These are phyloP conservation scores for Paradendryphiella salina DNA, from an alignment of 2,329 filamentous ascomycete genomes.

Conservation along the genomic window DNA sequence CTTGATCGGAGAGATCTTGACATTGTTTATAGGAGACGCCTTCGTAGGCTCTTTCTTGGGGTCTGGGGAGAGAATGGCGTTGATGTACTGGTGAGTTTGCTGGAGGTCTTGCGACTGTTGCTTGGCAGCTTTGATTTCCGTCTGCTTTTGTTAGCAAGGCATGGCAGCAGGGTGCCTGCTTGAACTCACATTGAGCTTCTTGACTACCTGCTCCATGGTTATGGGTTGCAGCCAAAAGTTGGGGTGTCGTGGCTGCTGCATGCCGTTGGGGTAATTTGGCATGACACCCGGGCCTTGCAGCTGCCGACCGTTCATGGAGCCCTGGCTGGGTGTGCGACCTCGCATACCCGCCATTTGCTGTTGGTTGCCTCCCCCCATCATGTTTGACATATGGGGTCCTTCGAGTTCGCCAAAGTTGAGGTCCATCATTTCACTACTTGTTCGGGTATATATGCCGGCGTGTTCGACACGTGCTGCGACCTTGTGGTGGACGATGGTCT, in stretches of 20 bases:
- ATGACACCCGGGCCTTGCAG: conserved; percentile 62
- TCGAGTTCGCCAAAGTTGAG: conserved; percentile 93
- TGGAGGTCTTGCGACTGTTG: conserved; percentile 85
- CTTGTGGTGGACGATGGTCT: conserved; percentile 97
- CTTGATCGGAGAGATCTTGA: conserved; percentile 56
- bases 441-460: conserved; percentile 75
- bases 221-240: conserved; percentile 87
- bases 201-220: conserved; percentile 92
- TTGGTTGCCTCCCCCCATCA: conserved; percentile 67
- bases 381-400: conserved; percentile 69
- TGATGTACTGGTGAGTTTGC: conserved; percentile 80
- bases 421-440: conserved; percentile 74
- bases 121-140: conserved; percentile 86
- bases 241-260: conserved; percentile 73
- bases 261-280: conserved; percentile 57
- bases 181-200: conserved; percentile 73
- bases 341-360: conserved; percentile 68
- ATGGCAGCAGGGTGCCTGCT: neutral
- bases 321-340: conserved; percentile 60
- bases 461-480: conserved; percentile 96
- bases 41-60: conserved; percentile 57
- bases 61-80: conserved; percentile 74
- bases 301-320: conserved; percentile 66
- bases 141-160: conserved; percentile 54
- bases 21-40: conserved; percentile 48